phyloP scores from a whole-genome alignment of 306 rosid species.

The Styphnolobium japonicum region DNA sequence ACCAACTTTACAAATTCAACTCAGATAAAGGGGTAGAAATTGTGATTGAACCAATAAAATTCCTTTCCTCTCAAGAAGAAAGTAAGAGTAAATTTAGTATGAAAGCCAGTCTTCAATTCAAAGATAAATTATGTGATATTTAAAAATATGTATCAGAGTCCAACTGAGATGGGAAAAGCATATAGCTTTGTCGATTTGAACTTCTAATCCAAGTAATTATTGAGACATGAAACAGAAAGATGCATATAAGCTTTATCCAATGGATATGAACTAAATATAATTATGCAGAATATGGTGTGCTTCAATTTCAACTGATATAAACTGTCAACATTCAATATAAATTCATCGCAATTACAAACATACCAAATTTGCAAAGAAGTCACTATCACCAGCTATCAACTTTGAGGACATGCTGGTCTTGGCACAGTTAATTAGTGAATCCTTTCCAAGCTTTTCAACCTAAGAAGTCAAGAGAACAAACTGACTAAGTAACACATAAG shows the following conservation, averaged over 20 bases:
- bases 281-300: background rate
- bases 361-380: constrained; percentile 93
- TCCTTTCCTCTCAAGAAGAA: background rate
- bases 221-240: background rate
- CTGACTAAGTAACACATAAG: background rate
- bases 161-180: background rate
- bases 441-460: constrained; percentile 97
- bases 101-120: too few relatives aligned
- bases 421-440: constrained; percentile 82
- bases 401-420: constrained; percentile 99
- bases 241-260: background rate
- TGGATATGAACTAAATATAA: background rate
- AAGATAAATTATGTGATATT: background rate
- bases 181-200: background rate
- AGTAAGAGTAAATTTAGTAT: background rate
- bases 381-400: constrained; percentile 93
- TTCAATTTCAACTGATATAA: background rate
- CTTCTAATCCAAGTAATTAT: background rate
- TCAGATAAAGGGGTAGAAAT: background rate
- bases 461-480: constrained; percentile 24
- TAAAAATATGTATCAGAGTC: background rate
- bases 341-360: constrained; percentile 8
- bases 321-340: background rate
- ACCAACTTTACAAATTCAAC: background rate
- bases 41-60: background rate